Evolutionary conservation across 768 basidiomycete genomes (phyloP).

Genomic region (Pisolithus albus): DNA sequence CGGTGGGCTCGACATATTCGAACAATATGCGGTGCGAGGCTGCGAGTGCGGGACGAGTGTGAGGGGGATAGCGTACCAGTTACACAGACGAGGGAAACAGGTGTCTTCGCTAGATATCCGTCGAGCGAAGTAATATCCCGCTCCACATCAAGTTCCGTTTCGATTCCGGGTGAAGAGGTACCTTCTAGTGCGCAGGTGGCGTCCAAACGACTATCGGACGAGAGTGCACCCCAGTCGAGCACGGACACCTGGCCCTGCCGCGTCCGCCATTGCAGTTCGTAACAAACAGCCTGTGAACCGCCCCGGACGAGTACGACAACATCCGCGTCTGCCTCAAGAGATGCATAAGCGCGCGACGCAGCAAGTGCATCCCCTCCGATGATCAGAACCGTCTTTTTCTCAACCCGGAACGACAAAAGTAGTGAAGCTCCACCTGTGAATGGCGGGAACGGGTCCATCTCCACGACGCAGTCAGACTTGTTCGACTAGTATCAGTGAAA

Average conservation of each 20-base stretch:
- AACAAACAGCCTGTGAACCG: constrained; percentile 45
- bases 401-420: constrained; percentile 64
- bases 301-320: constrained; percentile 62
- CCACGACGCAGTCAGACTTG: neutral
- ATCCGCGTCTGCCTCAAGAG: constrained; percentile 70
- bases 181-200: neutral
- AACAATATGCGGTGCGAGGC: constrained; percentile 56
- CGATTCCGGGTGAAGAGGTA: neutral
- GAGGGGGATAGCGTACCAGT: constrained; percentile 67
- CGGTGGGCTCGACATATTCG: constrained; percentile 46
- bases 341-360: constrained; percentile 11
- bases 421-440: constrained; percentile 64
- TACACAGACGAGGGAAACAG: constrained; percentile 59
- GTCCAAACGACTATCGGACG: neutral
- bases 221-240: constrained; percentile 40
- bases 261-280: constrained; percentile 65
- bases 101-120: constrained; percentile 32
- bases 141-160: constrained; percentile 10
- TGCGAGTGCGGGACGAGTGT: constrained; percentile 17
- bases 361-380: constrained; percentile 63
- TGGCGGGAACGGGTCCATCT: constrained; percentile 11
- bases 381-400: constrained; percentile 51
- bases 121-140: constrained; percentile 43
- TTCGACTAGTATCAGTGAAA: neutral
- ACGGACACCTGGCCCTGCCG: constrained; percentile 49